phyloP scores from a whole-genome alignment of 140 eudicot species.

The Senecio squalidus region DNA sequence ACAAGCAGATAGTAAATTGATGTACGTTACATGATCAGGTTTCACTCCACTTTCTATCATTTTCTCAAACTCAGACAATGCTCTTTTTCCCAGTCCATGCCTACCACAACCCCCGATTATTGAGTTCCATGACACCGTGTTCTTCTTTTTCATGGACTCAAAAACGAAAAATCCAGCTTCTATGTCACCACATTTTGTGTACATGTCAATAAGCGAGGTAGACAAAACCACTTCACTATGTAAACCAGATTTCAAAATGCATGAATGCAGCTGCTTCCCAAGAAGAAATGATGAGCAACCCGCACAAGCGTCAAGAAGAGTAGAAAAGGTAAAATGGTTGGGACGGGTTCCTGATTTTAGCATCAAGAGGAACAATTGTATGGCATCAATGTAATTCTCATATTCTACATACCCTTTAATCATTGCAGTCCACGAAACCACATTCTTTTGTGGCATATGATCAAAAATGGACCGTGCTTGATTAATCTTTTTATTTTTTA shows the following conservation, averaged over 20 bases:
- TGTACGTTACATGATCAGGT: constrained; percentile 50
- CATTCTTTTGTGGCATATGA: constrained; percentile 50
- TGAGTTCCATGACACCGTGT: constrained; percentile 64
- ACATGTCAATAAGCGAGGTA: too few relatives aligned
- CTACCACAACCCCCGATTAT: constrained; percentile 72
- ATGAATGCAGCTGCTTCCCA: constrained; percentile 57
- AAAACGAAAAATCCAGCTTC: constrained; percentile 43
- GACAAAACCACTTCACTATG: constrained; percentile 45
- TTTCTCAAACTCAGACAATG: constrained; percentile 54
- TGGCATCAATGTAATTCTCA: constrained; percentile 36
- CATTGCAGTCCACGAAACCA: constrained; percentile 81
- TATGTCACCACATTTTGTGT: constrained; percentile 62
- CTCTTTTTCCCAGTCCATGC: constrained; percentile 50
- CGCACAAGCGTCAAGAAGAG: constrained; percentile 69
- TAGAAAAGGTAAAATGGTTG: constrained; percentile 60
- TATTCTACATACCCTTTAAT: constrained; percentile 54
- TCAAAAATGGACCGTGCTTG: constrained; percentile 46
- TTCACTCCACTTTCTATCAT: constrained; percentile 45
- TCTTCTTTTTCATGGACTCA: constrained; percentile 40
- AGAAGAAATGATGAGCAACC: constrained; percentile 44
- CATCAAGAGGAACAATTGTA: constrained; percentile 48
- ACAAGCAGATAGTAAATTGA: constrained; percentile 75
- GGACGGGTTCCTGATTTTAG: constrained; percentile 39
- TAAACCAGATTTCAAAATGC: constrained; percentile 45
- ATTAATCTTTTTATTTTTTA: constrained; percentile 41